phyloP scores from a whole-genome alignment of 2,329 filamentous ascomycete genomes.

The Magnaporthiopsis poae region DNA sequence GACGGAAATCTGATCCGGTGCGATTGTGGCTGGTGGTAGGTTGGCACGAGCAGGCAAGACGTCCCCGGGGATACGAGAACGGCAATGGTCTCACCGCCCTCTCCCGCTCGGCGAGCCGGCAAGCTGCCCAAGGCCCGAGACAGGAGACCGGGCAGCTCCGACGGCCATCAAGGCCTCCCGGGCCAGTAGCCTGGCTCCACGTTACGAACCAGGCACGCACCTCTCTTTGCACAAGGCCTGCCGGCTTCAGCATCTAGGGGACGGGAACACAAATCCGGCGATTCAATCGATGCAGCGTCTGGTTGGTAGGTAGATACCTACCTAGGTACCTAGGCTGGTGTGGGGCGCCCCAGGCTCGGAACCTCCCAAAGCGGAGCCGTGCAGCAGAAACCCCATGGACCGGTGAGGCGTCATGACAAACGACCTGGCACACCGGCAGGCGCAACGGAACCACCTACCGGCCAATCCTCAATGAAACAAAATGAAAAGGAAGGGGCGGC shows the following conservation, averaged over 20 bases:
- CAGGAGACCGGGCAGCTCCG: too few species aligned
- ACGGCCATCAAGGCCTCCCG: background rate
- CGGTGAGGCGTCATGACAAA: background rate
- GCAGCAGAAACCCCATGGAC: conserved; percentile 1
- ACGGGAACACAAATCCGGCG: background rate
- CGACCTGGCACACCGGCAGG: conserved; percentile 2
- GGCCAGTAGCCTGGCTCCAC: too few species aligned
- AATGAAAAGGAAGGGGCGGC: background rate
- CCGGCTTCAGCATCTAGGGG: too few species aligned
- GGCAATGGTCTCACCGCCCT: background rate
- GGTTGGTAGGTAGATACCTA: too few species aligned
- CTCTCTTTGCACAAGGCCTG: too few species aligned
- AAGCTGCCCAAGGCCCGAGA: background rate
- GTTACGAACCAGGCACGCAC: too few species aligned
- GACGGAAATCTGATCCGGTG: background rate
- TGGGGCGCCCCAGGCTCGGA: background rate
- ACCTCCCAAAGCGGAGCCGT: background rate
- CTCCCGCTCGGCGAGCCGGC: background rate
- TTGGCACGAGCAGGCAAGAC: background rate
- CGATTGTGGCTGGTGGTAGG: background rate
- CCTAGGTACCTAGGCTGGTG: background rate
- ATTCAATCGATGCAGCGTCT: background rate
- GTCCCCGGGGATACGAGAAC: background rate
- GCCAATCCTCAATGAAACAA: background rate
- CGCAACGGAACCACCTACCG: background rate